phyloP scores from a whole-genome alignment of 73 alveolate genomes.

The Paramecium caudatum region DNA sequence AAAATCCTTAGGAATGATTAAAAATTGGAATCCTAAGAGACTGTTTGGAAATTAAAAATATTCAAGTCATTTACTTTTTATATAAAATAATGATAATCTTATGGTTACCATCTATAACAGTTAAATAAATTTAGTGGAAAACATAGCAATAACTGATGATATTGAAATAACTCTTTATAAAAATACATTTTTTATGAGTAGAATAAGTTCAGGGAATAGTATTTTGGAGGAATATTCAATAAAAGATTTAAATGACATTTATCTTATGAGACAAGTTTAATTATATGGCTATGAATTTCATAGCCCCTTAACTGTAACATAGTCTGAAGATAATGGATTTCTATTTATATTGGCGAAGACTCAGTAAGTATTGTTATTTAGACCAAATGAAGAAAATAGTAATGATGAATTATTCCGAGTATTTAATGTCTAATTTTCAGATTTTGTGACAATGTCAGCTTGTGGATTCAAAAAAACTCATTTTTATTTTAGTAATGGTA shows the following conservation, averaged over 20 bases:
- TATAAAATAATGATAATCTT: background rate
- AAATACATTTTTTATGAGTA: background rate
- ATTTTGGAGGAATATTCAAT: background rate
- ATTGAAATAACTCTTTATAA: background rate
- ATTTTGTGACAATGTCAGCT: background rate
- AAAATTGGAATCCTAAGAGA: slow-evolving; percentile 24
- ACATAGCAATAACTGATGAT: background rate
- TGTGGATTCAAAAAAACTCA: slow-evolving; percentile 31
- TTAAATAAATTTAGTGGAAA: slow-evolving; percentile 12
- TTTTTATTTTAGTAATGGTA: slow-evolving; percentile 16
- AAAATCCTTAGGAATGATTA: slow-evolving; percentile 4
- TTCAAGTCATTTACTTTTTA: background rate
- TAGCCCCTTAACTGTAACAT: background rate
- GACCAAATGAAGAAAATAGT: background rate
- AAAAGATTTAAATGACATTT: slow-evolving; percentile 11
- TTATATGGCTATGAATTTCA: background rate
- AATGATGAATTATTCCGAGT: slow-evolving; percentile 13
- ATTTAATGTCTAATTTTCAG: background rate
- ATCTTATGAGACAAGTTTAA: background rate
- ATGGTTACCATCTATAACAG: background rate
- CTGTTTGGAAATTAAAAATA: slow-evolving; percentile 35
- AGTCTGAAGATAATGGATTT: slow-evolving; percentile 33
- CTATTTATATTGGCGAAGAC: background rate
- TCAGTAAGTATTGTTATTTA: background rate
- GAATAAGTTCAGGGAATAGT: background rate